Evolutionary conservation across 192 early-diverging fungal genomes (phyloP), one percentile per base, ranked within the genome.

Genomic region (Mortierella antarctica): DNA sequence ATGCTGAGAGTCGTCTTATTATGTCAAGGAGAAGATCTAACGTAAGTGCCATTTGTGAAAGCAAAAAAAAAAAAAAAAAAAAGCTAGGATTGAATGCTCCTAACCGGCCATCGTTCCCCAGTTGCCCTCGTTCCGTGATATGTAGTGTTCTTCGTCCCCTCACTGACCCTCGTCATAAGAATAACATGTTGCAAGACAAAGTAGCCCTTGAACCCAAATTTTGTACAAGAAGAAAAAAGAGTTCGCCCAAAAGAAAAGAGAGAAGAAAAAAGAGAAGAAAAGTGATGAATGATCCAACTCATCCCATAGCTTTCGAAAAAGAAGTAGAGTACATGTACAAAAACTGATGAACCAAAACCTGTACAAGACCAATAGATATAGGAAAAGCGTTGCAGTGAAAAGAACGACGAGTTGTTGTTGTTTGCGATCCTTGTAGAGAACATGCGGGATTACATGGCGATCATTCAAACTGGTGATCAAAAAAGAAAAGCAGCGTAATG

Each of bases 81-180:
- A 61, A 61, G 50, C 14, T 20, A 44, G 41, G 68, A 7, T 20
- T 31, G 39, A 46, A 59, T 69, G 67, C 65, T 67, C 65, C 54
- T 67, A 53, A 54, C 65, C 54, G 47, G 65, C 65, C 65, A 60
- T 67, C 65, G 65, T 67, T 20, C 65, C 50, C 53, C 21, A 49
- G 2, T 13, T 59, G 18, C 57, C 67, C 54, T 69, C 67, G 17
- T 51, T 10, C 51, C 31, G 31, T 31, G 31, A 31, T 31, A 31
- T 31, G 31, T 31, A 31, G 31, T 31, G 31, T 31, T 31, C 31
- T 31, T 31, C 31, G 3, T 31, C 31, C 31, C 31, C 31, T 31
- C 31, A 31, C 31, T 31, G 31, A 31, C 31, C 31, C 31, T 31
- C 31, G 3, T 31, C 31, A 31, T 31, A 31, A 31, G 31, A 31